These are phyloP conservation scores for Pythium biforme DNA, from an alignment of 352 stramenopile genomes.

Conservation along the genomic window DNA sequence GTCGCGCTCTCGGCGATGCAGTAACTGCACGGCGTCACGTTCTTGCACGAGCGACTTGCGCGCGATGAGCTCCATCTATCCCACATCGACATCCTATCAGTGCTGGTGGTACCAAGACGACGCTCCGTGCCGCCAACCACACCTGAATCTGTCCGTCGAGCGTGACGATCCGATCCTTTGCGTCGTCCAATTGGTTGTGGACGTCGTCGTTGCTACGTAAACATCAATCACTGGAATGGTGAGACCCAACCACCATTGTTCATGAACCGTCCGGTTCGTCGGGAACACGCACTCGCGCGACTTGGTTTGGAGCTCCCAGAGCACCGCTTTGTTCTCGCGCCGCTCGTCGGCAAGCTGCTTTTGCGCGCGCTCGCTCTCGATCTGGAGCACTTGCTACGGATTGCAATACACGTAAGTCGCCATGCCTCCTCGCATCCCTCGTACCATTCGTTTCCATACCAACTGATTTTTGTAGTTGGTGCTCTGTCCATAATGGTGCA, in stretches of 20 bases:
- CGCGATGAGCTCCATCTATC: constrained; percentile 48
- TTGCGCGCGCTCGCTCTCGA: constrained; percentile 34
- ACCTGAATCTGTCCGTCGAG: constrained; percentile 55
- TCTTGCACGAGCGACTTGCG: constrained; percentile 45
- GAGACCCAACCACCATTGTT: neutral
- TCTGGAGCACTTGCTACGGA: constrained; percentile 36
- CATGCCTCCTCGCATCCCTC: too few species aligned
- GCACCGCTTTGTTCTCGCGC: constrained; percentile 32
- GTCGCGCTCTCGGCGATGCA: constrained; percentile 37
- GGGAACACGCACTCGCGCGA: constrained; percentile 29
- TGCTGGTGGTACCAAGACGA: too few species aligned
- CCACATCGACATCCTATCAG: neutral
- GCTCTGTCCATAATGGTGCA: too few species aligned
- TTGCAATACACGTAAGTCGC: too few species aligned
- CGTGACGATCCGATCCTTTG: constrained; percentile 38
- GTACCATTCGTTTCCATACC: constrained; percentile 5
- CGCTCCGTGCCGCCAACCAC: too few species aligned
- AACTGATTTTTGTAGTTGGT: constrained; percentile 5
- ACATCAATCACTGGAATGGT: constrained; percentile 18
- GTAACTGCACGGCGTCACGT: constrained; percentile 39
- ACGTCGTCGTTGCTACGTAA: too few species aligned
- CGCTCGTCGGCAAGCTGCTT: constrained; percentile 37
- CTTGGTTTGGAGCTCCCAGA: constrained; percentile 36
- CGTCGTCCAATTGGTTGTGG: constrained; percentile 35
- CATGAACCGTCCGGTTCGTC: neutral